Conservation (phyloP, 139 green algal genomes). For the Chlorella sp. region DNA sequence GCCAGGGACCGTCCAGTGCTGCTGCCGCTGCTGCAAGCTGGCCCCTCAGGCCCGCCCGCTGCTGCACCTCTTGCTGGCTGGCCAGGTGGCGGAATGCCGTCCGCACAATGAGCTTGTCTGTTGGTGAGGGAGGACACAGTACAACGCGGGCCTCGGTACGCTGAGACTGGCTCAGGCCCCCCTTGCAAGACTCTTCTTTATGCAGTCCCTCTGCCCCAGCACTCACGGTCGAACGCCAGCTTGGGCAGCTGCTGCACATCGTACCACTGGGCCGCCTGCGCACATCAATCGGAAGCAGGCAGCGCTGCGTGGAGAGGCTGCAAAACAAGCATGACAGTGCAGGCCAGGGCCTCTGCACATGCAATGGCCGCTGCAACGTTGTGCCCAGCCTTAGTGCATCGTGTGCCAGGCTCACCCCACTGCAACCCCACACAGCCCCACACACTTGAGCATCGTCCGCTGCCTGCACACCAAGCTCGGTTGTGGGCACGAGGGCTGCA, state of each 20-base stretch:
- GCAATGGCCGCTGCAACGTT: too few relatives aligned
- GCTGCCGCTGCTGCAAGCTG: constrained; percentile 10
- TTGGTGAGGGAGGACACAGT: too few relatives aligned
- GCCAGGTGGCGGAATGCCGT: constrained; percentile 49
- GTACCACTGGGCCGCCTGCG: constrained; percentile 19
- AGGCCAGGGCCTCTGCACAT: too few relatives aligned
- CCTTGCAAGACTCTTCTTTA: too few relatives aligned
- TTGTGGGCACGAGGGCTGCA: constrained; percentile 74
- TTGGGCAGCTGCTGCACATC: constrained; percentile 1
- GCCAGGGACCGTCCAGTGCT: constrained; percentile 31
- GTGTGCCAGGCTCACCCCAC: too few relatives aligned
- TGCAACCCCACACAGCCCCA: too few relatives aligned
- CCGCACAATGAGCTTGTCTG: constrained; percentile 55
- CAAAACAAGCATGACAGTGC: background rate
- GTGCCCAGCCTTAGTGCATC: too few relatives aligned
- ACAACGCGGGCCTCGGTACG: too few relatives aligned
- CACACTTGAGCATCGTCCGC: constrained; percentile 59
- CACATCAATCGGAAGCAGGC: background rate
- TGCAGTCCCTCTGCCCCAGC: too few relatives aligned
- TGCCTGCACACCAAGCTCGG: constrained; percentile 71
- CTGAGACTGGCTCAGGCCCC: too few relatives aligned
- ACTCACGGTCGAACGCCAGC: constrained; percentile 56
- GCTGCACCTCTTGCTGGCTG: background rate
- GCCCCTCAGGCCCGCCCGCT: background rate
- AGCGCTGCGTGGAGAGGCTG: background rate